Evolutionary conservation across 2,329 filamentous ascomycete genomes (phyloP).

Genomic region (Cladophialophora bantiana): DNA sequence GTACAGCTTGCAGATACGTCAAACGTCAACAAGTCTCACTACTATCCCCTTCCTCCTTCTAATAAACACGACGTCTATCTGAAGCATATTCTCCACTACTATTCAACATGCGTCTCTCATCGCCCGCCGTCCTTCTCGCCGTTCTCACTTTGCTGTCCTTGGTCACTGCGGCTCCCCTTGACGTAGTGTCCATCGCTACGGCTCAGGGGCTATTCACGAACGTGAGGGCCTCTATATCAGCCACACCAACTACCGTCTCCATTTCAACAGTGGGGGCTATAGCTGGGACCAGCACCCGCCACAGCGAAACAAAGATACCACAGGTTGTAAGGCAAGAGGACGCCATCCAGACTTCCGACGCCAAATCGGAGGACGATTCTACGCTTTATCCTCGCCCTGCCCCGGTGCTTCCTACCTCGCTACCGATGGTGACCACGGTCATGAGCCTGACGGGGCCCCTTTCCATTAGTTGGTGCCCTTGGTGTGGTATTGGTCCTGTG

Average conservation of each 20-base stretch:
- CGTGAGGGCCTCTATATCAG: not conserved
- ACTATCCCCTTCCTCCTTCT: not conserved
- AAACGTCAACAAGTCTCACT: too few relatives aligned
- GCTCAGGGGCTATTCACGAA: not conserved
- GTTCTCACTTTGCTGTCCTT: not conserved
- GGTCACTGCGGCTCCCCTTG: not conserved
- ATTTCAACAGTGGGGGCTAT: not conserved
- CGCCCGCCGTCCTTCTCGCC: not conserved
- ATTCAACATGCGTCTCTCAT: not conserved
- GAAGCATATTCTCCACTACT: not conserved
- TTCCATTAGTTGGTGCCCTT: not conserved
- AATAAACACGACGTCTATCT: not conserved
- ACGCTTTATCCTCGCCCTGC: not conserved
- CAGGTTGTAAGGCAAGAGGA: not conserved
- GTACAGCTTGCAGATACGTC: too few relatives aligned
- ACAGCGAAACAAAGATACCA: not conserved
- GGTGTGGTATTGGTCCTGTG: not conserved
- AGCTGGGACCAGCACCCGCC: not conserved
- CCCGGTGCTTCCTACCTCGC: not conserved
- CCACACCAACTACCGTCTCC: not conserved
- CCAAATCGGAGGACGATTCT: not conserved
- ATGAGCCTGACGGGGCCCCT: not conserved
- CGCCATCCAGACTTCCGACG: not conserved
- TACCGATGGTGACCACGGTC: not conserved
- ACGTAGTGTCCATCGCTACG: not conserved